These are phyloP conservation scores for Candida vaughaniae DNA, from an alignment of 805 yeast genomes.

Conservation along the genomic window DNA sequence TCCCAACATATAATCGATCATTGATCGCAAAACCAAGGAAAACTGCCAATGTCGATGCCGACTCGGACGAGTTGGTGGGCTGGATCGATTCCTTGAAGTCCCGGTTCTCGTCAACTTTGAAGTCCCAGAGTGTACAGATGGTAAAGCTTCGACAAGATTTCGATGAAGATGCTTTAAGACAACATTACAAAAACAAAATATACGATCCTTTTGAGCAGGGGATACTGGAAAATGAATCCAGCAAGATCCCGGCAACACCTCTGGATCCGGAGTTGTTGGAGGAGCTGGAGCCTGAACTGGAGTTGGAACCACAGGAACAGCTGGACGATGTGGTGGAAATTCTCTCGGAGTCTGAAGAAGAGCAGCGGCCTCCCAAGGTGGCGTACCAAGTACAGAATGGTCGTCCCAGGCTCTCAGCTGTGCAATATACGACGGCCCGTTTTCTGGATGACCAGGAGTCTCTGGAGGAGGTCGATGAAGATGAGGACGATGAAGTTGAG, in stretches of 20 bases:
- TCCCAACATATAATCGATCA: too few relatives aligned
- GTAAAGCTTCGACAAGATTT: constrained; percentile 12
- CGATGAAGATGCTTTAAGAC: constrained; percentile 20
- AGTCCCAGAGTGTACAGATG: constrained; percentile 18
- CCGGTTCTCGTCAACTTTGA: constrained; percentile 18
- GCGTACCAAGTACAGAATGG: not conserved
- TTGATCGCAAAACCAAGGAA: too few relatives aligned
- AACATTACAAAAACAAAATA: constrained; percentile 18
- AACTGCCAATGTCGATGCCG: too few relatives aligned
- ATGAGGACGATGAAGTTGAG: constrained; percentile 6
- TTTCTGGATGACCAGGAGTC: constrained; percentile 2
- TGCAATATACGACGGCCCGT: not conserved
- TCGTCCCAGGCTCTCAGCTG: constrained; percentile 1
- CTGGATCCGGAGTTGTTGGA: not conserved
- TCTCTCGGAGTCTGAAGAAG: constrained; percentile 7
- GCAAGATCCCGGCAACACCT: too few relatives aligned
- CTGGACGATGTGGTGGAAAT: constrained; percentile 10
- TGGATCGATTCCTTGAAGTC: constrained; percentile 32
- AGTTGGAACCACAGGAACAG: not conserved
- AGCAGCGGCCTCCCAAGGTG: not conserved
- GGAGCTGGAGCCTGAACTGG: not conserved
- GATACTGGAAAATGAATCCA: too few relatives aligned
- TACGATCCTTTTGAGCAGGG: constrained; percentile 9
- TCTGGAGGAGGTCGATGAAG: constrained; percentile 8
- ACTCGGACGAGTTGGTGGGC: constrained; percentile 18